Conservation (phyloP, 2,329 filamentous ascomycete species). For the Colletotrichum cordylinicola region DNA sequence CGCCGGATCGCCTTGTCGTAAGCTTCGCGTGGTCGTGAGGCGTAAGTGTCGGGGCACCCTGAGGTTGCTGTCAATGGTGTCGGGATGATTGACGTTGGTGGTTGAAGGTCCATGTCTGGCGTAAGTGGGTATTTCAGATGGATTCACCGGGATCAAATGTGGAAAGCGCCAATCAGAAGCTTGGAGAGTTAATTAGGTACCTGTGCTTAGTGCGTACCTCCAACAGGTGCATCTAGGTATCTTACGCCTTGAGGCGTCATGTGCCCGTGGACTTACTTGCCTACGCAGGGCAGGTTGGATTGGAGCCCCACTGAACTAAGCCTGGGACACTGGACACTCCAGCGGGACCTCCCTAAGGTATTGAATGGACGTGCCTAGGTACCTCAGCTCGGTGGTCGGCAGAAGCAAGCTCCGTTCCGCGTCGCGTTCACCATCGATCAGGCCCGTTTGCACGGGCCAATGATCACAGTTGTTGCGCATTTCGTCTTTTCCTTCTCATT, state of each 20-base stretch:
- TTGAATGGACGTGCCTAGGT: background rate
- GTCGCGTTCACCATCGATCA: background rate
- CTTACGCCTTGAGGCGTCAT: background rate
- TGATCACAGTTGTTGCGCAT: background rate
- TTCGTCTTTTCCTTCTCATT: background rate
- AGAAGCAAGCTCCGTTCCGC: conserved; percentile 19
- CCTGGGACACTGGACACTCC: background rate
- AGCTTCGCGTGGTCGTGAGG: background rate
- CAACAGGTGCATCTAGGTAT: background rate
- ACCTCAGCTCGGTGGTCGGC: conserved; percentile 4
- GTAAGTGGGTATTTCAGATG: background rate
- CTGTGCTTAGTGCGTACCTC: background rate
- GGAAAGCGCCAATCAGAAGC: background rate
- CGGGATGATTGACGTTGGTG: background rate
- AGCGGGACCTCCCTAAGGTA: background rate
- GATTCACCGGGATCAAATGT: background rate
- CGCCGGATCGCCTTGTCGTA: background rate
- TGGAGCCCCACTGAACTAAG: background rate
- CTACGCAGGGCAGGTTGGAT: background rate
- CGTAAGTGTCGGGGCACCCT: background rate
- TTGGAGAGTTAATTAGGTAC: background rate
- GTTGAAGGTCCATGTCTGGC: background rate
- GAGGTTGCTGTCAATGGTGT: background rate
- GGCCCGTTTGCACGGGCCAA: background rate
- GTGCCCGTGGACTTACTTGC: background rate